These are phyloP conservation scores for Zymoseptoria brevis DNA, from an alignment of 2,329 filamentous ascomycete species.

Conservation along the genomic window DNA sequence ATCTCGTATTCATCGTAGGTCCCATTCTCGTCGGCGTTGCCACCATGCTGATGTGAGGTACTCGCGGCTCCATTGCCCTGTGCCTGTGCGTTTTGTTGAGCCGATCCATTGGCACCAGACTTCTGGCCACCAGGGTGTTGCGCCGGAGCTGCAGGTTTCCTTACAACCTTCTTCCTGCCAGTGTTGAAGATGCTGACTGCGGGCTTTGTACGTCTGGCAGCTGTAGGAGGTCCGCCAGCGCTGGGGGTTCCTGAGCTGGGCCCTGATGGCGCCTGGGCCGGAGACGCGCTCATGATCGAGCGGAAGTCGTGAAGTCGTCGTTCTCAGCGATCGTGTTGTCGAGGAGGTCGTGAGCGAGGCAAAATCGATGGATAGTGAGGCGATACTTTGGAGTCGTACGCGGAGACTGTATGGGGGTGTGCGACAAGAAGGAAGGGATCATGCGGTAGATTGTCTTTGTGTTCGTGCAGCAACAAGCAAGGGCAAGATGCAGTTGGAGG, in stretches of 20 bases:
- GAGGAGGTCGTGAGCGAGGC: not conserved
- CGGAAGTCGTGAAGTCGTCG: not conserved
- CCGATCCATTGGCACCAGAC: conserved; percentile 2
- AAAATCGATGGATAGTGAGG: too few relatives aligned
- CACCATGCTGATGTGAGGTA: conserved; percentile 14
- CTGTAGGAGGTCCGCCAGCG: conserved; percentile 29
- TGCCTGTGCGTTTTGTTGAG: not conserved
- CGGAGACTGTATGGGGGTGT: too few relatives aligned
- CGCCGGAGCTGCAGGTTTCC: conserved; percentile 4
- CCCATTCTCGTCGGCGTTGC: conserved; percentile 7
- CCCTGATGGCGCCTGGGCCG: conserved; percentile 25
- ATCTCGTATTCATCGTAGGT: conserved; percentile 54
- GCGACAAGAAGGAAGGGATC: not conserved
- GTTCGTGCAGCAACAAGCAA: not conserved
- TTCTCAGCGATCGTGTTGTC: not conserved
- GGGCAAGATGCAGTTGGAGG: not conserved
- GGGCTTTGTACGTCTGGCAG: conserved; percentile 29
- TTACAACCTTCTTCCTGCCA: conserved; percentile 31
- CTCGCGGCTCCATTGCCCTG: not conserved
- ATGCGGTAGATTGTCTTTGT: not conserved
- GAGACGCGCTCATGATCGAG: conserved; percentile 29
- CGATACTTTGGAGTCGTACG: too few relatives aligned
- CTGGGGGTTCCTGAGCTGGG: conserved; percentile 30
- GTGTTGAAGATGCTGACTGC: conserved; percentile 28
- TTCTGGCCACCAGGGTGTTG: conserved; percentile 8